A percentile compares a stretch with the other conserved stretches of the same genome.
Conservation (phyloP, 2,329 filamentous ascomycete genomes). For the Hawksworthiomyces lignivorus region DNA sequence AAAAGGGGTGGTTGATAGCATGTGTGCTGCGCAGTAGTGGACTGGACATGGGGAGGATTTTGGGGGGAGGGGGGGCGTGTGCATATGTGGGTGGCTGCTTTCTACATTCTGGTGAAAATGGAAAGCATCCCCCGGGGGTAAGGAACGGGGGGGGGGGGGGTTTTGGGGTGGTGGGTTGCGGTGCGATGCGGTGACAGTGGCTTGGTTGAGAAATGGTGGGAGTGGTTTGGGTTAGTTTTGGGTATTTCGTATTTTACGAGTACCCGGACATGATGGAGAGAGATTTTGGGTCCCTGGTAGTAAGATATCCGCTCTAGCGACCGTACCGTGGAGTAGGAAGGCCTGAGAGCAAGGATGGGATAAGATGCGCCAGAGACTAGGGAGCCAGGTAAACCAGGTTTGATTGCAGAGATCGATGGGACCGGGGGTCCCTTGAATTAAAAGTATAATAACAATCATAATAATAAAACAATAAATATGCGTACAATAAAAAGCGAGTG, state of each 20-base stretch:
- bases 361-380: not conserved
- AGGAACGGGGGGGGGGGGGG: not conserved
- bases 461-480: too few species aligned
- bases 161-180: constrained; percentile 1
- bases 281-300: too few species aligned
- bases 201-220: not conserved
- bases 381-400: constrained; percentile 7
- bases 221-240: not conserved
- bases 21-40: too few species aligned
- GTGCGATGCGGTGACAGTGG: constrained; percentile 13
- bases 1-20: constrained; percentile 8
- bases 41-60: constrained; percentile 3
- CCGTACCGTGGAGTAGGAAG: too few species aligned
- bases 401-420: constrained; percentile 13
- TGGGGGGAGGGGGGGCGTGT: constrained; percentile 7
- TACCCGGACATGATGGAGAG: too few species aligned
- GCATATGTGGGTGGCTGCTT: constrained; percentile 8
- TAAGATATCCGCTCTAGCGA: too few species aligned
- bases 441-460: too few species aligned
- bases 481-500: too few species aligned
- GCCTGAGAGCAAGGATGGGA: not conserved
- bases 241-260: not conserved
- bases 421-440: constrained; percentile 3
- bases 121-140: constrained; percentile 4
- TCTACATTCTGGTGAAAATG: not conserved